Conservation (phyloP, 768 basidiomycete genomes). For the Amanita pallidorosea region DNA sequence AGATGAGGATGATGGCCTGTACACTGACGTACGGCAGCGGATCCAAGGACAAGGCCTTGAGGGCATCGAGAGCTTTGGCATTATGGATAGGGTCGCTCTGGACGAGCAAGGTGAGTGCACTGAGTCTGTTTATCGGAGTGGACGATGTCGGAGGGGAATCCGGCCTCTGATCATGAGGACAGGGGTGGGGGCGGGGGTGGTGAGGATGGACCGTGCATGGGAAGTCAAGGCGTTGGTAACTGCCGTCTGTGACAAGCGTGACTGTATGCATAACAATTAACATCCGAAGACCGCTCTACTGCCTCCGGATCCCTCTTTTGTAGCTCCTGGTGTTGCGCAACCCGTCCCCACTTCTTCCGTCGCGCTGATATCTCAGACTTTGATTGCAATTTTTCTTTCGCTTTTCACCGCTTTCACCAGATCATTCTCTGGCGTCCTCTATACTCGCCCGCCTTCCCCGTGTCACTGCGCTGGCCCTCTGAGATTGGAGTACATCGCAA, state of each 20-base stretch:
- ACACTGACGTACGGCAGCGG: conserved; percentile 82
- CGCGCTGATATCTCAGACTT: neutral
- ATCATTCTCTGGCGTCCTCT: conserved; percentile 8
- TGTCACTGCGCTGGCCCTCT: conserved; percentile 3
- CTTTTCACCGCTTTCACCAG: conserved; percentile 6
- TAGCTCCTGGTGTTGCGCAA: conserved; percentile 13
- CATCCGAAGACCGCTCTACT: conserved; percentile 8
- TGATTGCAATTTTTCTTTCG: neutral
- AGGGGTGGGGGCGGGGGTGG: conserved; percentile 47
- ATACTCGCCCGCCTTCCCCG: conserved; percentile 7
- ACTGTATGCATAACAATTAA: conserved; percentile 1
- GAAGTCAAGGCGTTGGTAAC: conserved; percentile 21
- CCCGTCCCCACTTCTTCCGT: conserved; percentile 14
- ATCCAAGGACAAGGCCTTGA: conserved; percentile 73
- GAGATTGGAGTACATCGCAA: too few species aligned
- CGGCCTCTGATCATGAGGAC: conserved; percentile 64
- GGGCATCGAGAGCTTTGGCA: conserved; percentile 62
- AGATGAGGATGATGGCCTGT: conserved; percentile 69
- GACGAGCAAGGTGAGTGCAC: conserved; percentile 82
- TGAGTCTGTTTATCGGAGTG: conserved; percentile 85
- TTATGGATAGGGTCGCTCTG: conserved; percentile 86
- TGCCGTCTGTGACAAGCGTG: too few species aligned
- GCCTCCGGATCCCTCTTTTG: conserved; percentile 11
- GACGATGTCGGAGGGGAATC: conserved; percentile 79
- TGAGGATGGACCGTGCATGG: conserved; percentile 36